Conservation (phyloP, 2,329 filamentous ascomycete genomes). For the Passalora sequoiae region DNA sequence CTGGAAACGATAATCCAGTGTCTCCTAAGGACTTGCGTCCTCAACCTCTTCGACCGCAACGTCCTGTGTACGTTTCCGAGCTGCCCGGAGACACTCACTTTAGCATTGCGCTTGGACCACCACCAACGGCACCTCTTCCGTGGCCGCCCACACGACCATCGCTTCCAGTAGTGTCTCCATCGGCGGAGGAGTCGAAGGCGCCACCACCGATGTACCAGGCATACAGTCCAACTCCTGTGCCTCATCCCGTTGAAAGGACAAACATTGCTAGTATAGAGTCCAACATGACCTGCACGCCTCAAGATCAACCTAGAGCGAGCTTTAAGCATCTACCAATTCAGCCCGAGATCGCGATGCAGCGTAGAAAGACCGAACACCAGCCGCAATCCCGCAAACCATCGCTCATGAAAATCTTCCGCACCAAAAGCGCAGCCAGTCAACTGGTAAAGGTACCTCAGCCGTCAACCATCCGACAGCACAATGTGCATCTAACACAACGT, state of each 20-base stretch:
- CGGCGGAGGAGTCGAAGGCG: neutral
- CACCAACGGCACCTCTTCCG: constrained; percentile 1
- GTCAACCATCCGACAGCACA: neutral
- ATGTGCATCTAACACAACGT: constrained; percentile 2
- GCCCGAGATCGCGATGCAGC: neutral
- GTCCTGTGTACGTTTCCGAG: constrained; percentile 2
- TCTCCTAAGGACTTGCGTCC: neutral
- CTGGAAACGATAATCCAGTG: too few species aligned
- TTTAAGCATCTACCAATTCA: neutral
- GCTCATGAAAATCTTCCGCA: constrained; percentile 4
- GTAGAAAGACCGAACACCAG: neutral
- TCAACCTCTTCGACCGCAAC: neutral
- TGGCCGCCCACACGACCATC: neutral
- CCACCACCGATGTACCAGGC: neutral
- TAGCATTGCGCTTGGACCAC: neutral
- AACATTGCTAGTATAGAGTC: neutral
- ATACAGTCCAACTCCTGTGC: neutral
- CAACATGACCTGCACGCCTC: neutral
- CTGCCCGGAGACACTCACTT: constrained; percentile 8
- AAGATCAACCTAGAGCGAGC: neutral
- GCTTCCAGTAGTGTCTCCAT: too few species aligned
- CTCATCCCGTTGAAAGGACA: neutral
- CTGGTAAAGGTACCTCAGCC: neutral
- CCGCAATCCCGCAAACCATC: neutral
- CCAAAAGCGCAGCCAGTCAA: neutral